These are phyloP conservation scores for Graphiopsis chlorocephala DNA, from an alignment of 2,329 filamentous ascomycete species.

Conservation along the genomic window DNA sequence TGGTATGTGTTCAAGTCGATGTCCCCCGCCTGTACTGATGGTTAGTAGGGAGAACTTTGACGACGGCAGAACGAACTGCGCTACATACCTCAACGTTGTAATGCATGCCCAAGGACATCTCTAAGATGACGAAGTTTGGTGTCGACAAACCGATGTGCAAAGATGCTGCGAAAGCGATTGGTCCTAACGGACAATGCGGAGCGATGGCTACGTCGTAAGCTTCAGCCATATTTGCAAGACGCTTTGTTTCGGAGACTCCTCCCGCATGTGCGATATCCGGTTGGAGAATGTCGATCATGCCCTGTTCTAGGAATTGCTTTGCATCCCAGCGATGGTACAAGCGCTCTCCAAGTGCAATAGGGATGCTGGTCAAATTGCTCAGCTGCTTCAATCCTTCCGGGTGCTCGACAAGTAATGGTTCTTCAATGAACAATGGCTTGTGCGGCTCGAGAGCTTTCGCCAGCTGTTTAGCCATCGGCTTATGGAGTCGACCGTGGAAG, in stretches of 20 bases:
- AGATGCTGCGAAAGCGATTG: constrained; percentile 67
- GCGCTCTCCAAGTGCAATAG: constrained; percentile 69
- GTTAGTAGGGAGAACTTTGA: constrained; percentile 29
- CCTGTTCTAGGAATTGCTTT: constrained; percentile 65
- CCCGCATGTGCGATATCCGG: constrained; percentile 67
- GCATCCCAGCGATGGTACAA: constrained; percentile 71
- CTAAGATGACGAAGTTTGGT: constrained; percentile 68
- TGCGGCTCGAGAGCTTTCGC: constrained; percentile 64
- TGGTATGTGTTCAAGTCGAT: constrained; percentile 51
- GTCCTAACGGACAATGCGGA: constrained; percentile 69
- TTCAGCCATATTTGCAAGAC: constrained; percentile 68
- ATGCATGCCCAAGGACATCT: constrained; percentile 76
- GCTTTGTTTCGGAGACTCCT: constrained; percentile 67
- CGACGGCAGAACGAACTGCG: constrained; percentile 43
- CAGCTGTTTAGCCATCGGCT: constrained; percentile 74
- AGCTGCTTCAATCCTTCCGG: constrained; percentile 62
- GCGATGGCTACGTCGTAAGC: constrained; percentile 70
- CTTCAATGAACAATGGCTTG: constrained; percentile 68
- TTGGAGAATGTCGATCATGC: constrained; percentile 67
- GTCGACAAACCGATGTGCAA: constrained; percentile 62
- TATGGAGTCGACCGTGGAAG: constrained; percentile 73
- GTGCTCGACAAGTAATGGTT: constrained; percentile 69
- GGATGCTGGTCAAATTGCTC: constrained; percentile 54
- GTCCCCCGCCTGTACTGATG: constrained; percentile 43
- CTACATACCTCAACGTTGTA: constrained; percentile 57